Evolutionary conservation across 495 filamentous ascomycete genomes (phyloP).

Genomic region (Parathielavia appendiculata): DNA sequence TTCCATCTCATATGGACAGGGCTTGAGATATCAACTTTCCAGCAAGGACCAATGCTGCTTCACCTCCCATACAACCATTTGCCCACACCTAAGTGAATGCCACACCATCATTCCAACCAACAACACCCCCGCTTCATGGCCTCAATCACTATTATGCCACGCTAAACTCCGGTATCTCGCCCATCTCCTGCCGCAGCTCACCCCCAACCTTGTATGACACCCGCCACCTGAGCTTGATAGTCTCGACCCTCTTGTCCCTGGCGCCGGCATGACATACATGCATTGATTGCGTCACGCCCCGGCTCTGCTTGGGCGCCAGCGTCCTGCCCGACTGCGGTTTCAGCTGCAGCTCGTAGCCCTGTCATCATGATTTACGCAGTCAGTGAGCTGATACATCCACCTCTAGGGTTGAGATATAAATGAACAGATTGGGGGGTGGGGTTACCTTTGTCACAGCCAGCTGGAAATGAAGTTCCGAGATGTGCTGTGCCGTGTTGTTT

Average conservation of each 20-base stretch:
- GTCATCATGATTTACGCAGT: too few relatives aligned
- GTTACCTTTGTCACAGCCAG: conserved; percentile 87
- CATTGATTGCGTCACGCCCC: conserved; percentile 80
- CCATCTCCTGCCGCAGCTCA: conserved; percentile 65
- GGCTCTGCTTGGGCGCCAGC: conserved; percentile 64
- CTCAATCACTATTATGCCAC: conserved; percentile 45
- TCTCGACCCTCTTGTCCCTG: conserved; percentile 61
- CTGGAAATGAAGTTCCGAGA: conserved; percentile 82
- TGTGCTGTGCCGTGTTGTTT: conserved; percentile 63
- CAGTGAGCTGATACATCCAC: too few relatives aligned
- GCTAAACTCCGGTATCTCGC: conserved; percentile 80
- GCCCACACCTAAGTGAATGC: too few relatives aligned
- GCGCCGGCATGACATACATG: conserved; percentile 61
- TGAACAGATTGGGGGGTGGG: neutral
- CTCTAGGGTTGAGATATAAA: too few relatives aligned
- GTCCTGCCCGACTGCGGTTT: conserved; percentile 76
- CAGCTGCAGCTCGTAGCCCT: conserved; percentile 77
- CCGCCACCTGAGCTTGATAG: conserved; percentile 84
- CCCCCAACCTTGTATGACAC: conserved; percentile 68
- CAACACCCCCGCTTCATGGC: neutral
- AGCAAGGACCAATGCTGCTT: neutral
- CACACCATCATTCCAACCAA: neutral
- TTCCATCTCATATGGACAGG: neutral
- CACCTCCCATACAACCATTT: neutral
- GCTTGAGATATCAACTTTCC: neutral